These are phyloP conservation scores for Leccinum barrowsii DNA, from an alignment of 768 basidiomycete genomes.

Conservation along the genomic window DNA sequence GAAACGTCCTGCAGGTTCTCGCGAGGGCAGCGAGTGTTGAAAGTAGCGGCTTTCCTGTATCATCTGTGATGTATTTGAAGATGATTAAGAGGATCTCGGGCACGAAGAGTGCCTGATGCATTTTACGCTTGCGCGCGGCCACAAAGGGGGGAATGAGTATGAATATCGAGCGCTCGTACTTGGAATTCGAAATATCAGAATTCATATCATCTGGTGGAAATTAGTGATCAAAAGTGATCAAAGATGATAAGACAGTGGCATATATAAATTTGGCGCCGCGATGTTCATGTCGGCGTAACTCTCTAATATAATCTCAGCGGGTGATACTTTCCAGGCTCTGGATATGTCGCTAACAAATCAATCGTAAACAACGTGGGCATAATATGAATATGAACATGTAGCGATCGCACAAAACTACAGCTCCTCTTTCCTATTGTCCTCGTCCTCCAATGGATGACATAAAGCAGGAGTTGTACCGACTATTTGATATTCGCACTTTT, in stretches of 20 bases:
- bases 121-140: slow-evolving; percentile 1
- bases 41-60: slow-evolving; percentile 11
- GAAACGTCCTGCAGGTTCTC: slow-evolving; percentile 25
- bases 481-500: slow-evolving; percentile 94
- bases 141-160: slow-evolving; percentile 2
- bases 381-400: background rate
- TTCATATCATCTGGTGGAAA: background rate
- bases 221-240: no score
- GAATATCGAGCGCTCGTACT: background rate
- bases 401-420: slow-evolving; percentile 15
- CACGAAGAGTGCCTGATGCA: slow-evolving; percentile 15
- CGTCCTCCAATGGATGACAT: slow-evolving; percentile 49
- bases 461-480: slow-evolving; percentile 83
- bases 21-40: slow-evolving; percentile 24
- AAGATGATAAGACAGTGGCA: background rate
- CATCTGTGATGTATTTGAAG: slow-evolving; percentile 18
- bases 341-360: background rate
- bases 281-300: background rate
- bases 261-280: background rate
- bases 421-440: slow-evolving; percentile 26
- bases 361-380: background rate
- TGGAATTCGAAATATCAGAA: background rate
- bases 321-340: background rate
- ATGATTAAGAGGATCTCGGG: slow-evolving; percentile 23
- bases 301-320: background rate